Base-by-base conservation (phyloP, 129 eudicot species). In the carrot (Daucus carota) region DNA sequence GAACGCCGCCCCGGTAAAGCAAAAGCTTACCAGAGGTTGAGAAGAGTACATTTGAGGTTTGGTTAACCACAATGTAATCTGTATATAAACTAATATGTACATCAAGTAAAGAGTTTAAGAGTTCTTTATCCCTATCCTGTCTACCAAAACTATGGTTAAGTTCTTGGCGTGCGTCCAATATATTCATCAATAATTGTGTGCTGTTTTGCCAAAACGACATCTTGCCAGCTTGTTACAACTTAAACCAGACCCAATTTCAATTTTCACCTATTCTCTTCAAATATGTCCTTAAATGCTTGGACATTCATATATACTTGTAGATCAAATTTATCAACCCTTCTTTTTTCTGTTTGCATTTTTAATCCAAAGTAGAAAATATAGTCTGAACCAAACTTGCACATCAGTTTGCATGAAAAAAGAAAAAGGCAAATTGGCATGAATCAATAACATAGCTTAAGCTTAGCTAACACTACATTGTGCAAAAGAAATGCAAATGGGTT, bases 31-130 rank as follows among this genome's bases (percentile, higher is more conserved):
- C 47, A 31, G 78, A 52, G 78, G 78, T 57, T 40, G 70, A 75
- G 52, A 75, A 38, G 70, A 75, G 52, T 52, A 60, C 2, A 38
- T 50, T 57, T 75, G 34, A 54, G 70, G 70, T 75, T 75, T 54
- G 78, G 78, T 75, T 75, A 38, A 41, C 52, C 36, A 18, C 59
- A 18, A 20, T n/a, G 50, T 57, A 75, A 40, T 22, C 29, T 75
- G 78, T 75, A 57, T 57, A 75, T 75, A 54, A 40, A 75, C 78
- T 38, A 54, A 24, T 73, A 32, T 77, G 81, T 79, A 83, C 69
- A 79, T 84, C 67, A 81, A 74, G 75, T 79, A 62, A 80, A 73
- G 75, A 31, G 66, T 75, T 62, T 47, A 67, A 18, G 22, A 77
- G 33, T 31, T 62, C 29, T 34, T 76, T 16, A 15, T 43, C 70